These are phyloP conservation scores for Amanita polypyramis DNA, from an alignment of 768 basidiomycete genomes.

Conservation along the genomic window DNA sequence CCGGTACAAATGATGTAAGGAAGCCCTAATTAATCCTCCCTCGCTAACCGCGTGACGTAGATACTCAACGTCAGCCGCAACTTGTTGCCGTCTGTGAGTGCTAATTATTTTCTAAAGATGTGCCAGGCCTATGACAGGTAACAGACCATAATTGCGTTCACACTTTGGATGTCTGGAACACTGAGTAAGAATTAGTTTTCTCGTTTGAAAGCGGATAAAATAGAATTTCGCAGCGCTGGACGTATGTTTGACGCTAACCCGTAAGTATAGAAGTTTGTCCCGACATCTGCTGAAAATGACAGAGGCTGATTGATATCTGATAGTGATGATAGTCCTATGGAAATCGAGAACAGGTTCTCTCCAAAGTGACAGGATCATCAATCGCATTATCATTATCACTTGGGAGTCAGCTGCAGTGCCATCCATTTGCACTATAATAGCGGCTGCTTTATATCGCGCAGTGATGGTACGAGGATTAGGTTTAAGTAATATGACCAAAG, in stretches of 20 bases:
- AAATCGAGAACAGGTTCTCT: conserved; percentile 23
- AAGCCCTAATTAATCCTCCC: not conserved
- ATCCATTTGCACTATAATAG: conserved; percentile 23
- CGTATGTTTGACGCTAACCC: conserved; percentile 24
- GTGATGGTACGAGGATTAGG: conserved; percentile 18
- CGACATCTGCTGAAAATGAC: not conserved
- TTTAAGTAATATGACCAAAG: not conserved
- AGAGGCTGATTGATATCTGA: not conserved
- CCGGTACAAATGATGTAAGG: conserved; percentile 18
- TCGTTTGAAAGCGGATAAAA: not conserved
- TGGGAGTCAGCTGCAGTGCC: conserved; percentile 26
- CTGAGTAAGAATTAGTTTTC: conserved; percentile 19
- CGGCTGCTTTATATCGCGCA: conserved; percentile 24
- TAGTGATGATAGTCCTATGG: conserved; percentile 34
- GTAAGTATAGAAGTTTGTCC: conserved; percentile 16
- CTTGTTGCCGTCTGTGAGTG: conserved; percentile 20
- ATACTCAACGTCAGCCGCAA: conserved; percentile 17
- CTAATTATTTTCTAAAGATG: not conserved
- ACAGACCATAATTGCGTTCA: conserved; percentile 31
- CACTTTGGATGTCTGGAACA: conserved; percentile 35
- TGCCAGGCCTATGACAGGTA: not conserved
- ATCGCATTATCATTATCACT: conserved; percentile 29
- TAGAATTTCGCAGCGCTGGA: conserved; percentile 25
- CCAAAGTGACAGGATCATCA: conserved; percentile 28
- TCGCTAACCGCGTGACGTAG: conserved; percentile 9